A percentile compares a stretch with the other conserved stretches of the same genome.
Evolutionary conservation across 768 basidiomycete genomes (phyloP).

Genomic region (Lentinula guzmanii): DNA sequence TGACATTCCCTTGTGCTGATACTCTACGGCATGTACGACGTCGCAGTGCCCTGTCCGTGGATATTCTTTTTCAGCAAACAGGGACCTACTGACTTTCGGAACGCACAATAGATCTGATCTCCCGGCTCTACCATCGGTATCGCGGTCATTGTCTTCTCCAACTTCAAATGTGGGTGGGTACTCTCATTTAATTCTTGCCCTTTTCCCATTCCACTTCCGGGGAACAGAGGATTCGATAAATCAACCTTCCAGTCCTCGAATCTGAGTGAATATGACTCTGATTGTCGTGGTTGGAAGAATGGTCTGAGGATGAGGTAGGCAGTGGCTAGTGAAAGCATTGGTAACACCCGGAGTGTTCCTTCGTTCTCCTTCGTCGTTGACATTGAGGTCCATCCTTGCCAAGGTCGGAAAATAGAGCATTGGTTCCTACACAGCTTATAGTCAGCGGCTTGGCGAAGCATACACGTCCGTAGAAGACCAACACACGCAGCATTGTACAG

Average conservation of each 20-base stretch:
- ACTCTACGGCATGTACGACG: slow-evolving; percentile 50
- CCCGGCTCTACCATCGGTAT: slow-evolving; percentile 56
- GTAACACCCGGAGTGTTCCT: slow-evolving; percentile 61
- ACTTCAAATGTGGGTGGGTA: slow-evolving; percentile 59
- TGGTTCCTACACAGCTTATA: slow-evolving; percentile 30
- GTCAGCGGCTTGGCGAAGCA: background rate
- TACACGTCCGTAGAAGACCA: background rate
- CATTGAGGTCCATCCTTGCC: slow-evolving; percentile 53
- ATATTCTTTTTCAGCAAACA: background rate
- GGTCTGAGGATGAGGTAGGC: slow-evolving; percentile 63
- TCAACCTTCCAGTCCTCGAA: slow-evolving; percentile 52
- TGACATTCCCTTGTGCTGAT: slow-evolving; percentile 33
- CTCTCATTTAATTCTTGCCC: slow-evolving; percentile 48
- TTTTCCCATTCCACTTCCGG: slow-evolving; percentile 47
- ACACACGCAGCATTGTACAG: slow-evolving; percentile 56
- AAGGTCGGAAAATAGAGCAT: slow-evolving; percentile 51
- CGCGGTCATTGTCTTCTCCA: slow-evolving; percentile 50
- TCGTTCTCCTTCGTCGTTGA: slow-evolving; percentile 50
- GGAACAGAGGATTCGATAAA: slow-evolving; percentile 43
- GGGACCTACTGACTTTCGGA: background rate
- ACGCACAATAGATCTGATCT: slow-evolving; percentile 55
- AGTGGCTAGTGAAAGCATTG: slow-evolving; percentile 45
- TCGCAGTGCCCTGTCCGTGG: slow-evolving; percentile 44
- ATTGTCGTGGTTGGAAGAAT: slow-evolving; percentile 45
- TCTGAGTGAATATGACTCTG: slow-evolving; percentile 22